Base-by-base conservation (phyloP, 768 basidiomycete species). In the Naganishia vaughanmartiniae region DNA sequence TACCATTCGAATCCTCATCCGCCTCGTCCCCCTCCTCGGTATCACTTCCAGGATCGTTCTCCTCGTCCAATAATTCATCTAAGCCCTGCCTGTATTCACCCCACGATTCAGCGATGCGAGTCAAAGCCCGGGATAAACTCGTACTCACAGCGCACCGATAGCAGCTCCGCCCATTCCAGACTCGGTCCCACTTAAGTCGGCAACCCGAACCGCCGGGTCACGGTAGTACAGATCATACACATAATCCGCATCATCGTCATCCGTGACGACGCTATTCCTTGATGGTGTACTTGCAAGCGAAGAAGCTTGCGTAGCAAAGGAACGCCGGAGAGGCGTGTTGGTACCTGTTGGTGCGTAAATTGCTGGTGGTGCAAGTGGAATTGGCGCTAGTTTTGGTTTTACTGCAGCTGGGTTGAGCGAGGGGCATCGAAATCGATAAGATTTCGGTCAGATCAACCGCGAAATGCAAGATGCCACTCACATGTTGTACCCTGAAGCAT, bases 171-270 rank as follows among this genome's bases (percentile, higher is more conserved):
- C 39, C 39, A 63, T 34, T 2, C 57, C 57, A 26, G 55, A 42
- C 26, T 54, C 30, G 19, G 26, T n/a, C 11, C 56, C 58, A 42
- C 34, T 45, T 17, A 66, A 31, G 45, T 33, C 46, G 21, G 51
- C 39, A 28, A 60, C 54, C 2, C 55, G 24, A 42, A 33, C 71
- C 17, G 36, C 58, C n/a, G 66, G 54, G n/a, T 79, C 80, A 17
- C 78, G 72, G 58, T 81, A 81, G 68, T 81, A 81, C 66, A 81
- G 69, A 66, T 81, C 80, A 48, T 81, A 81, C 12, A 81, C 80
- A 65, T 74, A 81, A 67, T 74, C 73, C 11, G 56, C 69, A 30
- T 70, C 72, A 4, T 70, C 69, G 19, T 56, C 65, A 11, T 69
- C 58, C 19, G 26, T 46, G 9, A 51, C 28, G 36, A 39, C 48